These are phyloP conservation scores for Mycena chlorophos DNA, from an alignment of 768 basidiomycete species.

Conservation along the genomic window DNA sequence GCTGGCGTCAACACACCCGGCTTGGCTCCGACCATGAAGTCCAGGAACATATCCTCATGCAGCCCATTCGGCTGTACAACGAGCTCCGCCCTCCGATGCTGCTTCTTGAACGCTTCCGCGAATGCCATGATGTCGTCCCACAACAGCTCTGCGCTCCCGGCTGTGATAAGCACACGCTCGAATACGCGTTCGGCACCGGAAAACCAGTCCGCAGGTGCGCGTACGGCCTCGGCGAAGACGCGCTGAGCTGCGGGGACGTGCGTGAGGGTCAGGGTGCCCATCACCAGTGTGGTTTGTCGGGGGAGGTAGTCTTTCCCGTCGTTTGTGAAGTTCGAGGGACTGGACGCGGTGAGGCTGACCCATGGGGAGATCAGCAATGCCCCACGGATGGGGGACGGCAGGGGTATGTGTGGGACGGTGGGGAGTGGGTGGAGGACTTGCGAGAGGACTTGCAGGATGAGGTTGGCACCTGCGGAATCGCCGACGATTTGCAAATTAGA, in stretches of 20 bases:
- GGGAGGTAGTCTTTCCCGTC: slow-evolving; percentile 26
- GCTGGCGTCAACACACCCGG: slow-evolving; percentile 12
- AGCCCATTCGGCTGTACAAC: slow-evolving; percentile 17
- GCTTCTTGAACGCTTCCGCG: slow-evolving; percentile 13
- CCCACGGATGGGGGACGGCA: slow-evolving; percentile 26
- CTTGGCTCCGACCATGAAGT: slow-evolving; percentile 10
- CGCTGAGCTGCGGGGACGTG: slow-evolving; percentile 18
- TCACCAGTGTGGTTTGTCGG: slow-evolving; percentile 14
- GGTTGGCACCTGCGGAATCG: slow-evolving; percentile 38
- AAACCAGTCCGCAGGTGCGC: slow-evolving; percentile 31
- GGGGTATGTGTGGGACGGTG: slow-evolving; percentile 23
- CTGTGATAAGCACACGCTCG: slow-evolving; percentile 29
- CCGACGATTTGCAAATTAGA: slow-evolving; percentile 35
- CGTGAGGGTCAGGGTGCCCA: slow-evolving; percentile 22
- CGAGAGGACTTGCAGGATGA: slow-evolving; percentile 31
- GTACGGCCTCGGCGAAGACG: slow-evolving; percentile 28
- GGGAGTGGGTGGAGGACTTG: slow-evolving; percentile 34
- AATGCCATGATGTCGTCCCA: slow-evolving; percentile 30
- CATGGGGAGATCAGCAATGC: slow-evolving; percentile 37
- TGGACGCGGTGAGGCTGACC: slow-evolving; percentile 29
- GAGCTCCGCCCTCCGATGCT: slow-evolving; percentile 11
- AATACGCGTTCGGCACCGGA: slow-evolving; percentile 26
- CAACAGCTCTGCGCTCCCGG: slow-evolving; percentile 30
- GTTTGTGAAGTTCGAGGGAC: slow-evolving; percentile 24
- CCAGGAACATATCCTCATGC: slow-evolving; percentile 16